A percentile compares a stretch with the other conserved stretches of the same genome.
These are phyloP conservation scores for Trematosphaeria pertusa DNA, from an alignment of 2,329 filamentous ascomycete genomes.

Conservation along the genomic window DNA sequence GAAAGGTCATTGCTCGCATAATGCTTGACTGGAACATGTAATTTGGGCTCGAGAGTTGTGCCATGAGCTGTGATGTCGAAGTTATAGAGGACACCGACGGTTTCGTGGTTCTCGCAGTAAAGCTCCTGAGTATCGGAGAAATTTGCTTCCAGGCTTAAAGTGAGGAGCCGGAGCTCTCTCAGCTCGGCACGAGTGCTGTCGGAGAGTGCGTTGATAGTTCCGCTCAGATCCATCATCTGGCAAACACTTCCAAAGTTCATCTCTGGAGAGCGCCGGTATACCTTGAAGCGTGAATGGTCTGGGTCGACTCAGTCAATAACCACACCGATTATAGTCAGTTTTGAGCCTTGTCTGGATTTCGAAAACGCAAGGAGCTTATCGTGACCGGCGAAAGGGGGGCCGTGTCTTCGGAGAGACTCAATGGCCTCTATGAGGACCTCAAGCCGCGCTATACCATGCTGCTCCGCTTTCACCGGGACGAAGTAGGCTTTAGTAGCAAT, in stretches of 20 bases:
- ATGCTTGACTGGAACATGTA: neutral
- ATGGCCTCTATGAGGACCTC: neutral
- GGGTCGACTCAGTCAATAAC: too few relatives aligned
- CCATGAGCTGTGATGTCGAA: neutral
- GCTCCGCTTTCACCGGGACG: neutral
- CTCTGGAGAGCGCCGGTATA: neutral
- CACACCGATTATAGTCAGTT: neutral
- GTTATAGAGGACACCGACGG: neutral
- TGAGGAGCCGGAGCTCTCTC: neutral
- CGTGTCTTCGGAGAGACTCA: neutral
- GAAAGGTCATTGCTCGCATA: neutral
- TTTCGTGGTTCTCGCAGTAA: neutral
- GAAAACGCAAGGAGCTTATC: neutral
- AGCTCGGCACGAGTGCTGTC: neutral
- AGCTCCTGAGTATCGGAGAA: neutral
- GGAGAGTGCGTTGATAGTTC: neutral
- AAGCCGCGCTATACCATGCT: neutral
- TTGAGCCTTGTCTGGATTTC: neutral
- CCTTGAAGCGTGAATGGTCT: too few relatives aligned
- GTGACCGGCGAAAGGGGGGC: neutral
- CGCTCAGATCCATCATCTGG: neutral
- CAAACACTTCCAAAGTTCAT: neutral
- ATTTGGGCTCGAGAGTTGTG: neutral
- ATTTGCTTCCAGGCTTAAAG: neutral
- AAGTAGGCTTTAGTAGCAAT: slow-evolving; percentile 1